Base-by-base conservation (phyloP, 2,329 filamentous ascomycete species). In the Trichophyton simii region DNA sequence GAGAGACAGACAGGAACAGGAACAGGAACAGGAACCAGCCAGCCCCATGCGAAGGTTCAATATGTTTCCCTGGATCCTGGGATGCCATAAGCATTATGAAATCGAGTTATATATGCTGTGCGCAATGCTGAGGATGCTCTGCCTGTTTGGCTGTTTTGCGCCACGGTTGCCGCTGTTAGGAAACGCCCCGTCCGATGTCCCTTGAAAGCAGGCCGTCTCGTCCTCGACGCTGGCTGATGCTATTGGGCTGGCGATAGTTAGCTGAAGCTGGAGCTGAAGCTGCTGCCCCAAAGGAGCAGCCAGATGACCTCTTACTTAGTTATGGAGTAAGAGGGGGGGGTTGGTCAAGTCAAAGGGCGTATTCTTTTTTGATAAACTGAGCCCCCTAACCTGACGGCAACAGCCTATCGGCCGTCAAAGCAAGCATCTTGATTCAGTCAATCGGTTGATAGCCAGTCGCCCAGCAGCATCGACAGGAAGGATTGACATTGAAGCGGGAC, bases 21-120 rank as follows among this genome's bases (percentile, higher is more conserved):
- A 42, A 15, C 41, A 42, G n/a, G 41, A 18, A 44, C 3, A 44
- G 3, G 41, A 44, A 44, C 13, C 41, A 44, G 4, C 41, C 4
- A 44, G 15, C 41, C 4, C 13, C 41, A 44, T 15, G n/a, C 5
- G 13, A 44, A 44, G 4, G 48, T 54, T 54, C 48, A 25, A 54
- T 54, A 54, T 54, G 25, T 11, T 54, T 44, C 22, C 22, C 28
- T 4, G 11, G 48, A 54, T 54, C 48, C 22, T 34, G 15, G 48
- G 48, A 31, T 28, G 20, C 22, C 48, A 54, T 54, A 28, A 54
- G 48, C 48, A 54, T 54, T 54, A 54, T 25, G 48, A 34, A 54
- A 22, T 54, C 48, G 48, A 54, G 48, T 54, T 54, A 54, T 54
- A 52, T 52, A 54, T 54, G 48, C 48, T 54, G 48, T 54, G 22